These are phyloP conservation scores for Eutrema japonicum DNA, from an alignment of 345 rosid genomes.

Conservation along the genomic window DNA sequence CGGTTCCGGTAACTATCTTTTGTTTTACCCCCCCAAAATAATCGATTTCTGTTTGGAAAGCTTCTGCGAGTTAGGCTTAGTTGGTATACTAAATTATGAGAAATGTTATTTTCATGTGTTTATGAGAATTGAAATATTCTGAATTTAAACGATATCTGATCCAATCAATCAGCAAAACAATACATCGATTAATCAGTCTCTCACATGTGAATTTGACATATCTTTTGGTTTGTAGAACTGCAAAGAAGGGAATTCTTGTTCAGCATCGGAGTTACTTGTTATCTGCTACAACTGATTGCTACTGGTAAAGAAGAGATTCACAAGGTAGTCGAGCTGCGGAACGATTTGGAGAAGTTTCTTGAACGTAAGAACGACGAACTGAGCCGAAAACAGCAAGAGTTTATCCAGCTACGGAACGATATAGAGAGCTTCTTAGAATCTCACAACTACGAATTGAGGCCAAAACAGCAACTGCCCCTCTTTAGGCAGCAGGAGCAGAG, in stretches of 20 bases:
- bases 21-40: neutral
- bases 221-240: constrained; percentile 31
- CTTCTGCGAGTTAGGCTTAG: neutral
- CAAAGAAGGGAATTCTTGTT: constrained; percentile 44
- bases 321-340: constrained; percentile 54
- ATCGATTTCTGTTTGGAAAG: neutral
- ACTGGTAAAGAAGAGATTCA: constrained; percentile 63
- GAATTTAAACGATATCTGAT: neutral
- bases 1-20: constrained; percentile 8
- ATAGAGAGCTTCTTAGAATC: constrained; percentile 54
- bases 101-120: neutral
- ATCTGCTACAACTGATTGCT: constrained; percentile 56
- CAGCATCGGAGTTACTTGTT: constrained; percentile 59
- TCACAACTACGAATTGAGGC: constrained; percentile 40
- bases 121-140: neutral
- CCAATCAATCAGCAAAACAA: neutral
- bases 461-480: neutral
- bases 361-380: constrained; percentile 46
- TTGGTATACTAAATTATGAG: neutral
- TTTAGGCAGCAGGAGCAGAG: constrained; percentile 27
- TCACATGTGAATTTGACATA: neutral
- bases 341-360: constrained; percentile 59
- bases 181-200: neutral
- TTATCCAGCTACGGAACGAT: constrained; percentile 49
- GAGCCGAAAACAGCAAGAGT: constrained; percentile 31